Evolutionary conservation across 2,329 filamentous ascomycete species (phyloP), one percentile per base, ranked within the genome.

Genomic region (Westerdykella ornata): DNA sequence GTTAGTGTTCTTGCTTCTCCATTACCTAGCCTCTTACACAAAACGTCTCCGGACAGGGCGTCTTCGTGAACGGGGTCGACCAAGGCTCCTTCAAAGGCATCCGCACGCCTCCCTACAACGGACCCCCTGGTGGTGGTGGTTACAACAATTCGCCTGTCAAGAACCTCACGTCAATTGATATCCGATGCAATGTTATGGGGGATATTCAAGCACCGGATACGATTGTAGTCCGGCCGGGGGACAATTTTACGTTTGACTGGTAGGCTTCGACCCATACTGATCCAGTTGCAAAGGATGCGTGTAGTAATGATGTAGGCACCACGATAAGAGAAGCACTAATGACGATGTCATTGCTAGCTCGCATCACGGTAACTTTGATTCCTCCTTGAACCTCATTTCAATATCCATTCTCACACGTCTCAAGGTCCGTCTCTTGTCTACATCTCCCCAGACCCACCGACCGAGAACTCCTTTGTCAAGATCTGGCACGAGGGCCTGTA

Each of bases 61-160:
- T 62, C 9, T 62, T 52, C 37, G 56, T 62, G 16, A 62, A 60
- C 40, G 57, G 58, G 14, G 43, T 55, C 7, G 58, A 62, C 33
- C 58, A 62, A 49, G 58, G 57, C 8, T 47, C 49, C 7, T 57
- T 52, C 50, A 52, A 53, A 14, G 57, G 56, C 20, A 45, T 62
- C 26, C 56, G 57, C 17, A 60, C 50, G 2, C 58, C 58, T 32
- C 52, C 56, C 4, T 62, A 58, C 56, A 69, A 68, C 35, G 62
- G 57, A 5, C 59, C 58, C 5, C 60, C 59, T 9, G 57, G 60
- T 1, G 46, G 44, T 14, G 56, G 57, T 14, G 66, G 66, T 11
- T 69, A 66, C 50, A 56, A 62, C 33, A 67, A 68, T 47, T 65
- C 63, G 6, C 66, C 67, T 5, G 66, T 68, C 19, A 67, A 66